Evolutionary conservation across 257 asterid genomes (phyloP).

Genomic region (Paraleonurus japonicus): DNA sequence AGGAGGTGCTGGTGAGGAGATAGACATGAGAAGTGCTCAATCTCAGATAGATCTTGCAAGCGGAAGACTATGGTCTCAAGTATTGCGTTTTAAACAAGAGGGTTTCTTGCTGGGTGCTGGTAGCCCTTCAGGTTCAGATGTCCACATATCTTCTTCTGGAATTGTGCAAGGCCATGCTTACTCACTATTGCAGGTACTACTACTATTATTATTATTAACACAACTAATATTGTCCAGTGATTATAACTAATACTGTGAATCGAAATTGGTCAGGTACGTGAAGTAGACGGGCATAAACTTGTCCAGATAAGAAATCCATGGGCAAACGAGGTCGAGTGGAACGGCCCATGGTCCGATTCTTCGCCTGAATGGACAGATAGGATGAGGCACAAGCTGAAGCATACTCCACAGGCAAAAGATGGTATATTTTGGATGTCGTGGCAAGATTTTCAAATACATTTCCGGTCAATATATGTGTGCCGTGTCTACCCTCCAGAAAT

Average conservation of each 20-base stretch:
- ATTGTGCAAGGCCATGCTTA: slow-evolving; percentile 99
- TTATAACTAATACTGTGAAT: too few species aligned
- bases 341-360: slow-evolving; percentile 98
- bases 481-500: slow-evolving; percentile 99
- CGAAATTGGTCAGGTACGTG: slow-evolving; percentile 61
- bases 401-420: slow-evolving; percentile 87
- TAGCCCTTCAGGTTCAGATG: slow-evolving; percentile 99
- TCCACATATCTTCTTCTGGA: slow-evolving; percentile 93
- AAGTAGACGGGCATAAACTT: slow-evolving; percentile 86
- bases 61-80: slow-evolving; percentile 96
- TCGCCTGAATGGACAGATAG: slow-evolving; percentile 99
- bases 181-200: slow-evolving; percentile 87
- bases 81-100: slow-evolving; percentile 86
- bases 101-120: slow-evolving; percentile 99
- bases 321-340: slow-evolving; percentile 99
- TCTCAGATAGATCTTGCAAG: slow-evolving; percentile 98
- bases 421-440: slow-evolving; percentile 99
- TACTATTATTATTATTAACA: slow-evolving; percentile 16
- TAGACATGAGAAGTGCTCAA: slow-evolving; percentile 97
- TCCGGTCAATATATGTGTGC: slow-evolving; percentile 93
- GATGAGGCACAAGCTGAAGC: slow-evolving; percentile 97
- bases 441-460: slow-evolving; percentile 99
- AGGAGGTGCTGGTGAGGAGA: slow-evolving; percentile 99
- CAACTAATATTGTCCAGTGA: too few species aligned
- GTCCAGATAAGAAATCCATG: slow-evolving; percentile 99